A percentile compares a stretch with the other conserved stretches of the same genome.
phyloP scores from a whole-genome alignment of 2,329 filamentous ascomycete species.

The Penicillium sp. region DNA sequence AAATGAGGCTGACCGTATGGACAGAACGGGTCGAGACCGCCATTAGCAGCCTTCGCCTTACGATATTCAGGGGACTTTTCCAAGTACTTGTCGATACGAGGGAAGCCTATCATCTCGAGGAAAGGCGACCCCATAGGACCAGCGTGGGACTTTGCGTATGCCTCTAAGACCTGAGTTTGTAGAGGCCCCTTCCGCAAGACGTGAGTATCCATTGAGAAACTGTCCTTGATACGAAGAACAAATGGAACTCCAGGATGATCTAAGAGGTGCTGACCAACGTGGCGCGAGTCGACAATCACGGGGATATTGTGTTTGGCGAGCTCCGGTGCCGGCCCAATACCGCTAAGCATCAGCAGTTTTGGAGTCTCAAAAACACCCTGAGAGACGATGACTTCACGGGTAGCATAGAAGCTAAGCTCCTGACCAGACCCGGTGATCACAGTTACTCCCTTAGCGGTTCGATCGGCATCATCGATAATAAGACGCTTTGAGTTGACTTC shows the following conservation, averaged over 20 bases:
- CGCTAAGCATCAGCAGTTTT: conserved; percentile 54
- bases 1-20: conserved; percentile 62
- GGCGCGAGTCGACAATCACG: conserved; percentile 35
- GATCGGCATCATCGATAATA: conserved; percentile 51
- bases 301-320: conserved; percentile 37
- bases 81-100: conserved; percentile 57
- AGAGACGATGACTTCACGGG: conserved; percentile 51
- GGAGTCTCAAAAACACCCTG: conserved; percentile 56
- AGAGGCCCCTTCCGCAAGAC: conserved; percentile 40
- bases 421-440: conserved; percentile 46
- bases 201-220: conserved; percentile 41
- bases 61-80: conserved; percentile 52
- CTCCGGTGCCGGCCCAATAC: conserved; percentile 47
- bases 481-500: conserved; percentile 55
- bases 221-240: conserved; percentile 47
- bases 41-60: conserved; percentile 44
- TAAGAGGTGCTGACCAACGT: conserved; percentile 35
- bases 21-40: conserved; percentile 54
- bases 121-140: conserved; percentile 38
- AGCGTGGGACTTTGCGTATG: background rate
- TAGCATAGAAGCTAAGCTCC: conserved; percentile 51
- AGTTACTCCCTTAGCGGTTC: conserved; percentile 51
- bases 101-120: conserved; percentile 60
- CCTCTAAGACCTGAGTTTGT: conserved; percentile 25
- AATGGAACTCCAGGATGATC: conserved; percentile 47